Base-by-base conservation (phyloP, 129 eudicot genomes). In the Helianthus tuberosus region DNA sequence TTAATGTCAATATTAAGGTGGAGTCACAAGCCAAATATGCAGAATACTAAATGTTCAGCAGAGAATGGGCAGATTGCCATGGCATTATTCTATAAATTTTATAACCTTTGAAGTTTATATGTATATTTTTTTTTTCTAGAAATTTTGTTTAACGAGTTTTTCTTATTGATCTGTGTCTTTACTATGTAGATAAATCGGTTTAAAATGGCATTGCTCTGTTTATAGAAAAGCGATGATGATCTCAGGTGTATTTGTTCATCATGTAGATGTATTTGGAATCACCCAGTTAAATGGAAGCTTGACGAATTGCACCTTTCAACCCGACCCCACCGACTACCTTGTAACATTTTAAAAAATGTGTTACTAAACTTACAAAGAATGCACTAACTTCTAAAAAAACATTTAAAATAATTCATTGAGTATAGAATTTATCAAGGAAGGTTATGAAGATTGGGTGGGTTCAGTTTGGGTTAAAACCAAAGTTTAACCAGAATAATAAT, bases 11-110 rank as follows among this genome's bases (percentile, higher is more conserved):
- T 80, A 49, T 85, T 88, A 77, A 88, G 98, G 83, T 93, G 97
- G 97, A 93, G 83, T 66, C 79, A 86, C n/a, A 93, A 89, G 82
- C 83, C 92, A 41, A 88, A 86, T 82, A 84, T 93, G 96, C 84
- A 86, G 49, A 93, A 81, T 77, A 83, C 81, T 58, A 78, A 88
- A 78, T 81, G 87, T 77, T 86, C 87, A 67, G 83, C 86, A 5
- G 91, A 88, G 38, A 77, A 86, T 60, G 96, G 95, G 71, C 88
- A 61, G 73, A 83, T 93, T 64, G 50, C 82, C 52, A 77, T 93
- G 96, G 98, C 90, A 93, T 58, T 32, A 10, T 60, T 15, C 66
- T 52, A 3, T 47, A 81, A 57, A 32, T 53, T 3, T 63, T 69
- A 80, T 14, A 60, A 75, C 62, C 44, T 23, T 73, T 61, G 29